phyloP scores from a whole-genome alignment of 129 eudicot genomes.

The Deinandra increscens region DNA sequence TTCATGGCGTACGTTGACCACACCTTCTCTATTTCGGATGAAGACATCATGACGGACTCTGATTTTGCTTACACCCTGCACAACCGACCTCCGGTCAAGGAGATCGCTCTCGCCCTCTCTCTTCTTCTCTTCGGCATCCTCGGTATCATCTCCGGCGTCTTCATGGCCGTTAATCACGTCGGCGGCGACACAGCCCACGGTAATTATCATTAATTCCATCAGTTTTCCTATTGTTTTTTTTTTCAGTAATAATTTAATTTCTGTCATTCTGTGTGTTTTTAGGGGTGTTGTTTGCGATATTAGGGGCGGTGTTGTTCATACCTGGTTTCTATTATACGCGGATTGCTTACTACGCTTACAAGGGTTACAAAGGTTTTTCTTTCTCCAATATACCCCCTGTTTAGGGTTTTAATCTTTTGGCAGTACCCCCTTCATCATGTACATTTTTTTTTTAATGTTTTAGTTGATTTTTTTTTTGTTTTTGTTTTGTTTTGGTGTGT shows the following conservation, averaged over 20 bases:
- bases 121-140: slow-evolving; percentile 62
- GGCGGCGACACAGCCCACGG: slow-evolving; percentile 84
- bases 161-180: slow-evolving; percentile 58
- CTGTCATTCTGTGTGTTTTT: neutral
- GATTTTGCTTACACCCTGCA: slow-evolving; percentile 51
- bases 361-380: slow-evolving; percentile 88
- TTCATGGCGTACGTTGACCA: slow-evolving; percentile 92
- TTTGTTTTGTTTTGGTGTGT: no score
- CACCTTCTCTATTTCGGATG: slow-evolving; percentile 80
- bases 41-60: slow-evolving; percentile 70
- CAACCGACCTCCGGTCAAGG: slow-evolving; percentile 69
- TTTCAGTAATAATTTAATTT: neutral
- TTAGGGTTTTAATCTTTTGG: slow-evolving; percentile 27
- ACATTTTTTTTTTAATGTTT: no score
- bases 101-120: slow-evolving; percentile 75
- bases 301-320: slow-evolving; percentile 72
- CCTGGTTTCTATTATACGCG: slow-evolving; percentile 83
- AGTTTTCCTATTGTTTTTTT: neutral
- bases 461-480: no score
- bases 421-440: no score
- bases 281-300: slow-evolving; percentile 69
- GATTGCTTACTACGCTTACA: slow-evolving; percentile 82
- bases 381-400: slow-evolving; percentile 78
- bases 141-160: slow-evolving; percentile 51
- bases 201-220: neutral